Conservation (phyloP, 495 filamentous ascomycete species). For the Hypoxylon intermedium region DNA sequence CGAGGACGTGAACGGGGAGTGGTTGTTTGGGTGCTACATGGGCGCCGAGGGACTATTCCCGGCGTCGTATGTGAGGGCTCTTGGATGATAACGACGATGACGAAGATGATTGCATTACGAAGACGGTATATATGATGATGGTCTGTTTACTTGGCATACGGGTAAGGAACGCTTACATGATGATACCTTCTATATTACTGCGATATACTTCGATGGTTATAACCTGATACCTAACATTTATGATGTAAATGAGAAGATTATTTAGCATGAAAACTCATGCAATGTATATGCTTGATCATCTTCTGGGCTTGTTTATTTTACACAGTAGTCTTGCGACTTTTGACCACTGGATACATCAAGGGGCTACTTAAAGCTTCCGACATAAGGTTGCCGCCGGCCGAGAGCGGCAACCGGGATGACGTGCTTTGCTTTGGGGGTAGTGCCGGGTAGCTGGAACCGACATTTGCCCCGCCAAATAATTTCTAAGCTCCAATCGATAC, state of each 20-base stretch:
- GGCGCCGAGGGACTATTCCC: conserved; percentile 79
- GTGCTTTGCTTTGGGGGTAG: conserved; percentile 14
- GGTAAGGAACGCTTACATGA: no score
- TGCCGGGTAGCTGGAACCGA: conserved; percentile 31
- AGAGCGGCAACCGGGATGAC: conserved; percentile 38
- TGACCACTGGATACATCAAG: no score
- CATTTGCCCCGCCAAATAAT: conserved; percentile 27
- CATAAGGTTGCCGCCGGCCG: not conserved
- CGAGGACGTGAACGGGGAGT: conserved; percentile 85
- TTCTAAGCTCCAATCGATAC: conserved; percentile 1
- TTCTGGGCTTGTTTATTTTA: not conserved
- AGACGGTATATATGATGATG: no score
- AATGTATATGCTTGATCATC: no score
- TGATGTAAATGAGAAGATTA: not conserved
- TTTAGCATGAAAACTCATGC: not conserved
- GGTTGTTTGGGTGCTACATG: conserved; percentile 82
- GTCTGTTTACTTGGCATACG: no score
- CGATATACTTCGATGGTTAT: no score
- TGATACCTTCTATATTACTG: no score
- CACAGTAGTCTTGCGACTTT: no score
- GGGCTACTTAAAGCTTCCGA: no score
- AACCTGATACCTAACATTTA: not conserved
- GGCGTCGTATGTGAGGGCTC: conserved; percentile 66
- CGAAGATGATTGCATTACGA: not conserved
- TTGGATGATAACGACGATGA: conserved; percentile 30